A percentile compares a stretch with the other conserved stretches of the same genome.
phyloP scores from a whole-genome alignment of 2,329 filamentous ascomycete genomes.

The Aspergillus ochraceus region DNA sequence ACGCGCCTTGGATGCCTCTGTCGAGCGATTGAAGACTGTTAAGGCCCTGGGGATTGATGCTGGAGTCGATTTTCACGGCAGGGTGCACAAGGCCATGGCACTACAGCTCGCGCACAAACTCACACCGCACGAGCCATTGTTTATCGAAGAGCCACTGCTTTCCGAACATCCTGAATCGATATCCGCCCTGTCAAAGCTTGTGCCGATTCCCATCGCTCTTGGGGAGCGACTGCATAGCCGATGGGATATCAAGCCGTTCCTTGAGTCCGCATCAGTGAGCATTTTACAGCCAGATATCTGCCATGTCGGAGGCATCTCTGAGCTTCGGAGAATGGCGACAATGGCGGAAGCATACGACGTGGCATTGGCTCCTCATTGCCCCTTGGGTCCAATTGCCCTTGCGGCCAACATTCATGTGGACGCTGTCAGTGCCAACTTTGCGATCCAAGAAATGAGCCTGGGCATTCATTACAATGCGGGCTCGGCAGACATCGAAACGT shows the following conservation, averaged over 20 bases:
- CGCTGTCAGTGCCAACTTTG: constrained; percentile 62
- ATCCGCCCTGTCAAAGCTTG: constrained; percentile 58
- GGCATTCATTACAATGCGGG: constrained; percentile 78
- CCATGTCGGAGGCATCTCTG: constrained; percentile 72
- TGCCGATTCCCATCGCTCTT: constrained; percentile 66
- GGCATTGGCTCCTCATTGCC: constrained; percentile 71
- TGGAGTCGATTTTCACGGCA: constrained; percentile 76
- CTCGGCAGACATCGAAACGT: constrained; percentile 65
- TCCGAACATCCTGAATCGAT: constrained; percentile 69
- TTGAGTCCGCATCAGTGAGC: constrained; percentile 68
- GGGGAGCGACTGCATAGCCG: constrained; percentile 71
- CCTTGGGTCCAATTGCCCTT: constrained; percentile 70
- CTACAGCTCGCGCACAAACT: constrained; percentile 70
- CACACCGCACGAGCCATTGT: constrained; percentile 67
- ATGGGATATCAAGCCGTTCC: constrained; percentile 72
- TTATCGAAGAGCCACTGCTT: constrained; percentile 72
- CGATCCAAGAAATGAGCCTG: constrained; percentile 75
- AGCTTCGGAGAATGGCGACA: constrained; percentile 66
- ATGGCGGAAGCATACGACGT: constrained; percentile 76
- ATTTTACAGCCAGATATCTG: constrained; percentile 72
- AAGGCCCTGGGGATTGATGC: constrained; percentile 70
- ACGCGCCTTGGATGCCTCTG: constrained; percentile 59
- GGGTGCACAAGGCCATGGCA: constrained; percentile 77
- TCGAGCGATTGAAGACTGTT: constrained; percentile 68
- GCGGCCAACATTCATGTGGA: constrained; percentile 71